Evolutionary conservation across 495 filamentous ascomycete genomes (phyloP).

Genomic region (Aspergillus bertholletiae): DNA sequence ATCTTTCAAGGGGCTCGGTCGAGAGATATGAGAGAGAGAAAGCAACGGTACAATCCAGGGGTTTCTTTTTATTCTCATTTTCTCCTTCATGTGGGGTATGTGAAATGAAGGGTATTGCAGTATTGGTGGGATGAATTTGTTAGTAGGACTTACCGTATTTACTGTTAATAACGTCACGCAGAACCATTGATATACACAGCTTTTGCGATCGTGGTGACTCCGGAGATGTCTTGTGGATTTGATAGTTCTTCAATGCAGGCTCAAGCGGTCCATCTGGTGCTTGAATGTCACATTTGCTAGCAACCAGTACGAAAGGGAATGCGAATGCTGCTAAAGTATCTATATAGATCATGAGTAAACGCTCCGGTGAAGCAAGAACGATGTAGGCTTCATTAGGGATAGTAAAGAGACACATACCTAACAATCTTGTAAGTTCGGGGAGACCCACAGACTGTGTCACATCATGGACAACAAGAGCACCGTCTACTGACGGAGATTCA

Average conservation of each 20-base stretch:
- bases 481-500: conserved; percentile 66
- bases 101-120: neutral
- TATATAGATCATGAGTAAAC: conserved; percentile 27
- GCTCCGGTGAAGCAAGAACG: neutral
- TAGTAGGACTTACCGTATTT: conserved; percentile 57
- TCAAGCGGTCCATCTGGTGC: conserved; percentile 40
- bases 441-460: conserved; percentile 72
- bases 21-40: neutral
- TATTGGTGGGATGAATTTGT: neutral
- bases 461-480: conserved; percentile 81
- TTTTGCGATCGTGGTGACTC: conserved; percentile 70
- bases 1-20: conserved; percentile 23
- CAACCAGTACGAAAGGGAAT: conserved; percentile 72
- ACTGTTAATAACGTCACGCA: conserved; percentile 62
- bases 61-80: neutral
- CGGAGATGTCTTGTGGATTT: conserved; percentile 68
- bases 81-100: neutral
- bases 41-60: neutral
- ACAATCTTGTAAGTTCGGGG: conserved; percentile 58
- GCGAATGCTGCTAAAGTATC: conserved; percentile 64
- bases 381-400: neutral
- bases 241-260: conserved; percentile 55
- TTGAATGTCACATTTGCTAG: conserved; percentile 82
- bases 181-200: conserved; percentile 72
- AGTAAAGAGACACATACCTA: conserved; percentile 35